Base-by-base conservation (phyloP, 176 grass and related monocot species). In the Microstegium vimineum region DNA sequence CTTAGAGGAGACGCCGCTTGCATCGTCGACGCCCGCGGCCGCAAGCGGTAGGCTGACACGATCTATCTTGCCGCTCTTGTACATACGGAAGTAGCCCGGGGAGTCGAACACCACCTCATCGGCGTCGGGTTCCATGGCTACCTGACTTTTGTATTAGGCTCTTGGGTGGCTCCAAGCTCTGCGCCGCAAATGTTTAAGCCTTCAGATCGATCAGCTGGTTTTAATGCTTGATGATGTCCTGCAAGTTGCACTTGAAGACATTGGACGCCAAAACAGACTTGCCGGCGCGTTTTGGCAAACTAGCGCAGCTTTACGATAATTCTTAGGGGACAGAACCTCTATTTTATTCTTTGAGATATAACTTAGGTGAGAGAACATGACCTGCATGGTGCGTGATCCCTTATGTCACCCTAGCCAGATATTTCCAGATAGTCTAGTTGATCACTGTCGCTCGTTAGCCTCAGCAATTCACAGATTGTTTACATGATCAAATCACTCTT, bases 1-100 rank as follows among this genome's bases (percentile, higher is more conserved):
- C 85, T 88, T 97, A 51, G 94, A 92, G 36, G 42, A 9, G 59
- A 94, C 87, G 42, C 86, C 86, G 33, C 81, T 93, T 74, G 52
- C 30, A 4, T 75, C 60, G 38, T 93, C 91, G 28, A 60, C 68
- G 49, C 43, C 67, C 1, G 87, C 41, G 7, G 71, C 17, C 23
- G 73, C 67, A 57, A 85, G 22, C 26, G 82, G 67, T 13, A 33
- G 18, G 38, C 33, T 42, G 76, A 66, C 14, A 33, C 38, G 74
- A 13, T 17, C 33, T n/a, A 32, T 9, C 30, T 14, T 8, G n/a
- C 33, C 47, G 73, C 15, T 62, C 71, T 90, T 94, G 82, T 88
- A 89, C 57, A 81, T 57, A 40, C 87, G 78, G 26, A 97, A 83
- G 27, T 77, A 52, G 2, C 43, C 62, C 13, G 73, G 73, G 36